These are phyloP conservation scores for Benincasa hispida DNA, from an alignment of 306 rosid genomes.

Conservation along the genomic window DNA sequence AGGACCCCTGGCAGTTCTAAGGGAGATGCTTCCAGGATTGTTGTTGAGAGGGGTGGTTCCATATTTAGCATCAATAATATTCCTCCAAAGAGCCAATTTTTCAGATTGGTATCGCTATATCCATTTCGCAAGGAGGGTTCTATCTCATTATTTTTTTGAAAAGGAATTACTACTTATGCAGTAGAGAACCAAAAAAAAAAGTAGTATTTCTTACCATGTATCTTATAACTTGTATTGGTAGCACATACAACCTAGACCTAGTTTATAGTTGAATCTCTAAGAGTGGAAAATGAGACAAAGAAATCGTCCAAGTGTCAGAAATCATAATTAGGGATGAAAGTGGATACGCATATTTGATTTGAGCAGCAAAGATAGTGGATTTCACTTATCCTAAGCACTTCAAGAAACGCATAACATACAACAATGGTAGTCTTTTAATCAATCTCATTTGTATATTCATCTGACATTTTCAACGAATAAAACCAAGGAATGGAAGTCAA, in stretches of 20 bases:
- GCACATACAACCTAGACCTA: neutral
- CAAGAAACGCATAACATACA: neutral
- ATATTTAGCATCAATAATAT: too few relatives aligned
- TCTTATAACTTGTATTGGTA: neutral
- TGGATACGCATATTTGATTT: neutral
- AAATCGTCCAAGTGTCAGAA: neutral
- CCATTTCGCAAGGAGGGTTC: too few relatives aligned
- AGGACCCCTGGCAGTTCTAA: too few relatives aligned
- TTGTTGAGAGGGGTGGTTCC: too few relatives aligned
- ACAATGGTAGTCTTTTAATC: neutral
- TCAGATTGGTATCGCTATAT: too few relatives aligned
- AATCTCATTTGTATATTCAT: neutral
- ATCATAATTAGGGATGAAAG: neutral
- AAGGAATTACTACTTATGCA: neutral
- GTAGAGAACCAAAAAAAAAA: neutral
- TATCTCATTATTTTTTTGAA: too few relatives aligned
- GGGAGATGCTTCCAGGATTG: too few relatives aligned
- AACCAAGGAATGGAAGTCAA: neutral
- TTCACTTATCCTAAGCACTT: neutral
- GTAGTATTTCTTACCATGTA: neutral
- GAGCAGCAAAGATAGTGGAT: neutral
- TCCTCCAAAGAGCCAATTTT: too few relatives aligned
- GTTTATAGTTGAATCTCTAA: neutral
- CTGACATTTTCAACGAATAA: neutral
- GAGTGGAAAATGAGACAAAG: neutral